Base-by-base conservation (phyloP, 345 rosid species). In the Salix exigua region DNA sequence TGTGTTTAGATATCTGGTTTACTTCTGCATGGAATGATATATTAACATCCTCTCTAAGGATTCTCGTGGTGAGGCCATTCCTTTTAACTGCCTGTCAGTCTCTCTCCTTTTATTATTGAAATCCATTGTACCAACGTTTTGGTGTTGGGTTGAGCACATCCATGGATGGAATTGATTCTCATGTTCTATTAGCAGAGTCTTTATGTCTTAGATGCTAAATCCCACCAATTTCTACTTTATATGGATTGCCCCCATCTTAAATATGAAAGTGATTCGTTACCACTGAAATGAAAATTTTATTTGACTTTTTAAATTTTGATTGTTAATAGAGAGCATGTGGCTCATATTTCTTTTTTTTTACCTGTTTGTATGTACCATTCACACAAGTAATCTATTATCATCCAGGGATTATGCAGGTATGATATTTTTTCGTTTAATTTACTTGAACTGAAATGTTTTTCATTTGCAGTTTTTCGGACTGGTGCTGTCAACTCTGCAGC, bases 401-500 rank as follows among this genome's bases (percentile, higher is more conserved):
- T 12, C 26, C 7, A 61, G 40, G n/a, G 23, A 33, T 14, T 30
- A 66, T 8, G 23, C 46, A 18, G 40, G 23, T 9, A n/a, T 60
- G 46, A 16, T 53, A 42, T 46, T 37, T 13, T 63, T 16, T 72
- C 9, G 5, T 67, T 2, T 53, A 5, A 46, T 48, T 30, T n/a
- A 13, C 23, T 19, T 66, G 25, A 74, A 9, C 26, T n/a, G 16
- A 68, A 40, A 37, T 35, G 48, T 69, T 71, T 68, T 60, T 76
- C 44, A 53, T 48, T 74, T 82, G 80, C 86, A 92, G 97, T 88
- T 82, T 92, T 96, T 81, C 90, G 89, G 77, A 93, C 96, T 0
- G 91, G 92, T 33, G 91, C 97, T 42, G 99, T 93, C 73, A 93
- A 85, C 67, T 87, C 94, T 83, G 98, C 98, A 75, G 86, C 97